These are phyloP conservation scores for Candida sojae DNA, from an alignment of 1,139 yeast genomes.

Conservation along the genomic window DNA sequence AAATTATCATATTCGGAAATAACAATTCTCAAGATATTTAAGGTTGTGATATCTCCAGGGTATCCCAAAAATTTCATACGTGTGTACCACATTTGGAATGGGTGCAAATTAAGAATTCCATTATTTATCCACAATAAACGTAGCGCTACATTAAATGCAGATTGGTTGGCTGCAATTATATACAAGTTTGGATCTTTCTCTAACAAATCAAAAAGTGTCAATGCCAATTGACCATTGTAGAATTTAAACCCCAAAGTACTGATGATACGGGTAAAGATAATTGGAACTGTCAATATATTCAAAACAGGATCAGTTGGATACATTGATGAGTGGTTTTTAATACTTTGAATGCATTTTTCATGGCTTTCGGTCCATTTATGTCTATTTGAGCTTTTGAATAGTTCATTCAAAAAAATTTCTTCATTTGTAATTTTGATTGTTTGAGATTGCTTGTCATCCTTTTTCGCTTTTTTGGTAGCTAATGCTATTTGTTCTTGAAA, in stretches of 20 bases:
- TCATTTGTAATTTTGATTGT: neutral
- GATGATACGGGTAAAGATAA: slow-evolving; percentile 35
- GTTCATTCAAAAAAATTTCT: slow-evolving; percentile 6
- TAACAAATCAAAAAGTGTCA: slow-evolving; percentile 36
- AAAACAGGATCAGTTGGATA: slow-evolving; percentile 27
- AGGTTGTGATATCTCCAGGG: slow-evolving; percentile 37
- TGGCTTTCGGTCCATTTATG: slow-evolving; percentile 18
- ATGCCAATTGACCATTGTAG: slow-evolving; percentile 38
- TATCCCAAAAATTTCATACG: slow-evolving; percentile 50
- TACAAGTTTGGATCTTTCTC: slow-evolving; percentile 36
- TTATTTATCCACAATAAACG: slow-evolving; percentile 39
- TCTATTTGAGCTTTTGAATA: slow-evolving; percentile 5
- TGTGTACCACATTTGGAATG: slow-evolving; percentile 32
- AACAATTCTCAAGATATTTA: slow-evolving; percentile 37
- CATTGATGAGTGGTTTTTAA: slow-evolving; percentile 15
- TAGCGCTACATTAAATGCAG: slow-evolving; percentile 43
- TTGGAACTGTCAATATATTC: slow-evolving; percentile 40
- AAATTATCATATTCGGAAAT: slow-evolving; percentile 37
- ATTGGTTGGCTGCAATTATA: slow-evolving; percentile 42
- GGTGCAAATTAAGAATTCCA: slow-evolving; percentile 39
- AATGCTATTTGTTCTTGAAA: neutral
- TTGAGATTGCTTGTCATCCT: neutral
- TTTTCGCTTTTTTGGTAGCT: neutral
- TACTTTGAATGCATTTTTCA: slow-evolving; percentile 18
- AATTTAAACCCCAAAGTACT: slow-evolving; percentile 26